Percentiles rank a stretch among this genome's conserved stretches.
These are phyloP conservation scores for Omphalea diandra DNA, from an alignment of 441 rosid species.

Conservation along the genomic window DNA sequence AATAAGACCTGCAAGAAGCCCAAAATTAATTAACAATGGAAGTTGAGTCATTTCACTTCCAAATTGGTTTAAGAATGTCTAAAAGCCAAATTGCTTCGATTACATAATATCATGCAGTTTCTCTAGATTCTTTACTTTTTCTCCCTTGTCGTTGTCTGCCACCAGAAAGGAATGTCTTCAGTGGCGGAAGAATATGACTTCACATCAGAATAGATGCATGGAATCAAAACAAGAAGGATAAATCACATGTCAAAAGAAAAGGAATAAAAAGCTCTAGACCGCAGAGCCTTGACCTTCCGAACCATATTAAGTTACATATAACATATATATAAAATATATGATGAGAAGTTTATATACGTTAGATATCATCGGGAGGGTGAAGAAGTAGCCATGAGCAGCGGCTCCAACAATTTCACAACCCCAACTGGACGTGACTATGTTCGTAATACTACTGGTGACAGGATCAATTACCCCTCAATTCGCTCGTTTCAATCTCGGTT, in stretches of 20 bases:
- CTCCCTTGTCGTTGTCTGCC: background rate
- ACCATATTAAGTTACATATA: too few relatives aligned
- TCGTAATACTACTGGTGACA: background rate
- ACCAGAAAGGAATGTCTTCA: slow-evolving; percentile 16
- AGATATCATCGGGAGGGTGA: background rate
- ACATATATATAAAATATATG: too few relatives aligned
- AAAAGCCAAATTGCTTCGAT: too few relatives aligned
- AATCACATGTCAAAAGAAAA: background rate
- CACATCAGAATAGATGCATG: background rate
- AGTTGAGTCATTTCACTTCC: too few relatives aligned
- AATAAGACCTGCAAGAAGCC: too few relatives aligned
- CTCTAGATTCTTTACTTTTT: slow-evolving; percentile 7
- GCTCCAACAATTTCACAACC: slow-evolving; percentile 4
- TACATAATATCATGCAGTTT: too few relatives aligned
- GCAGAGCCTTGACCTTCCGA: too few relatives aligned
- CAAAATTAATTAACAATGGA: too few relatives aligned
- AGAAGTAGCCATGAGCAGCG: slow-evolving; percentile 30
- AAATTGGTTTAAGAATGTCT: too few relatives aligned
- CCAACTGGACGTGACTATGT: slow-evolving; percentile 7
- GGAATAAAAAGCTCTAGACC: background rate
- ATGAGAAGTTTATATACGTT: too few relatives aligned
- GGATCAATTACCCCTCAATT: slow-evolving; percentile 12
- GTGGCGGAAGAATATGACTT: slow-evolving; percentile 24
- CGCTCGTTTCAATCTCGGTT: slow-evolving; percentile 20
- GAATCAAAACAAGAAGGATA: background rate